Evolutionary conservation across 768 basidiomycete genomes (phyloP).

Genomic region (Agrocybe chaxingu): DNA sequence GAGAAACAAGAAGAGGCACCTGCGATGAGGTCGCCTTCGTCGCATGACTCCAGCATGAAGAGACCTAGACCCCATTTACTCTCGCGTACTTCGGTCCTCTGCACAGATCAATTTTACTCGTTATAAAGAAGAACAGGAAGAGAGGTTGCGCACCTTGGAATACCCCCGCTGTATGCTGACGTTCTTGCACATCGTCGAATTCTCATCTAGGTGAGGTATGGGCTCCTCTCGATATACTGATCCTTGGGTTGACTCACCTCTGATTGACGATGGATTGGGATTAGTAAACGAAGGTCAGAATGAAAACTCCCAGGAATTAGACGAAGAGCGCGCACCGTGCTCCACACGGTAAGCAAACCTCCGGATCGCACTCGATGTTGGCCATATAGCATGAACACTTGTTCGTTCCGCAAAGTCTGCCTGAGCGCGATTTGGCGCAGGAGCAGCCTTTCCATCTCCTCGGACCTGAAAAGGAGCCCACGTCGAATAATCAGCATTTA

Average conservation of each 20-base stretch:
- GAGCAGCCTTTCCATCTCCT: slow-evolving; percentile 57
- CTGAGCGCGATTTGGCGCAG: slow-evolving; percentile 30
- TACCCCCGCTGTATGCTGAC: slow-evolving; percentile 42
- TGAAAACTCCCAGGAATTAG: neutral
- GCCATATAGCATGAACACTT: slow-evolving; percentile 52
- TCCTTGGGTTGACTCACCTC: slow-evolving; percentile 12
- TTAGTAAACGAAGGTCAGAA: neutral
- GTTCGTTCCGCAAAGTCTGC: slow-evolving; percentile 30
- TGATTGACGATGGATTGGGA: slow-evolving; percentile 1
- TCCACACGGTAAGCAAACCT: slow-evolving; percentile 52
- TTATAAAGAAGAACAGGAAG: neutral
- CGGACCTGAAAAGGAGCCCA: slow-evolving; percentile 32
- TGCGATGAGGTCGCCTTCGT: slow-evolving; percentile 43
- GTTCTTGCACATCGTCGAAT: slow-evolving; percentile 39
- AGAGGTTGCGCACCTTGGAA: slow-evolving; percentile 35
- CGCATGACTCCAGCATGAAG: slow-evolving; percentile 43
- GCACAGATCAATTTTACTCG: neutral
- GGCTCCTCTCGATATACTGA: neutral
- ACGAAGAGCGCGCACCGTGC: slow-evolving; percentile 35
- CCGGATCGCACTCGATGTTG: slow-evolving; percentile 66
- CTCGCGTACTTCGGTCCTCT: slow-evolving; percentile 41
- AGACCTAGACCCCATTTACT: slow-evolving; percentile 53
- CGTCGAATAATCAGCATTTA: neutral
- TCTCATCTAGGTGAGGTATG: slow-evolving; percentile 23
- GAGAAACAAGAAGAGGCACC: slow-evolving; percentile 26